Conservation (phyloP, 2,329 filamentous ascomycete genomes). For the Colletotrichum somersetense region DNA sequence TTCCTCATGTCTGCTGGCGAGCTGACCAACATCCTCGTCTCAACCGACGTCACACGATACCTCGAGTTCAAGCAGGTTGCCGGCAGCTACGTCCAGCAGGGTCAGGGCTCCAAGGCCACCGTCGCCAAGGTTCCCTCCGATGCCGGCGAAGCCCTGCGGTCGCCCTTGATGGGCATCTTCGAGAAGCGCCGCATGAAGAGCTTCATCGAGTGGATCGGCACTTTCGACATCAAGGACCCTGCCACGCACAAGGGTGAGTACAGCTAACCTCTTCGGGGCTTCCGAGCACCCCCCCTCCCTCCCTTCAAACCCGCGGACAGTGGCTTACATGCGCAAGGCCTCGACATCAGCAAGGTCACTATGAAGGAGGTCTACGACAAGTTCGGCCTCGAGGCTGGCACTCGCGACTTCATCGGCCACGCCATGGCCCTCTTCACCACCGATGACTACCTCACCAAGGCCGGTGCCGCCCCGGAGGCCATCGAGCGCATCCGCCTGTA, state of each 20-base stretch:
- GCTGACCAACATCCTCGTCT: constrained; percentile 97
- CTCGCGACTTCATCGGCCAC: constrained; percentile 96
- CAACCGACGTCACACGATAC: constrained; percentile 90
- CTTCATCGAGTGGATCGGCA: constrained; percentile 95
- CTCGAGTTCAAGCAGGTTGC: constrained; percentile 95
- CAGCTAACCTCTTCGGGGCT: background rate
- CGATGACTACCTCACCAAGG: constrained; percentile 80
- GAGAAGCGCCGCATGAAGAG: constrained; percentile 98
- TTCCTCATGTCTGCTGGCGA: constrained; percentile 99
- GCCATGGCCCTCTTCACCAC: constrained; percentile 98
- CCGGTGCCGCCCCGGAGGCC: constrained; percentile 83
- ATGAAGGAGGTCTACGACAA: constrained; percentile 99
- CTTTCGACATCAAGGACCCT: constrained; percentile 85
- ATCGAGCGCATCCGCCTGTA: constrained; percentile 95
- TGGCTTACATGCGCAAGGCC: constrained; percentile 64
- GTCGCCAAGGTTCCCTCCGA: constrained; percentile 98
- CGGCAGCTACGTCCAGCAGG: constrained; percentile 96
- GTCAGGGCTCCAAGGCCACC: constrained; percentile 83
- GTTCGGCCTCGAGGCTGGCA: constrained; percentile 89
- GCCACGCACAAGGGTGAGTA: constrained; percentile 87
- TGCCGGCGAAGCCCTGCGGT: constrained; percentile 88
- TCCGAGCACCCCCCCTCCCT: background rate
- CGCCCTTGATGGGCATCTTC: constrained; percentile 95
- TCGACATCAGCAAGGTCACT: constrained; percentile 82
- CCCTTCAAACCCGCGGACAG: background rate